Base-by-base conservation (phyloP, 345 rosid genomes). In the Lepidium didymum region DNA sequence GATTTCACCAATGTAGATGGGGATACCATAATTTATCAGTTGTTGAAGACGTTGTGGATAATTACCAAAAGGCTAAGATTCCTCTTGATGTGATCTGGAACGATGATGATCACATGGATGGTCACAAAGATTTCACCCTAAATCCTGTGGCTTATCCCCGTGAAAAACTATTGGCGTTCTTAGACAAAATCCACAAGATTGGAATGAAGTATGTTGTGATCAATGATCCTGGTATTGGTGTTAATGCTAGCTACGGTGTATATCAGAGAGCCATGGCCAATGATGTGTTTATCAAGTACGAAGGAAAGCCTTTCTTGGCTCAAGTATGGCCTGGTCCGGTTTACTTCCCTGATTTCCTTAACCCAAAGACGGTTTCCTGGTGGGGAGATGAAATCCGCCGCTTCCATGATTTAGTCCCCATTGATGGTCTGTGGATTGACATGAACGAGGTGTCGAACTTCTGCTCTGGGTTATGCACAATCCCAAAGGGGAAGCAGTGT, bases 271-370 rank as follows among this genome's bases (percentile, higher is more conserved):
- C 76, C 43, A 69, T 89, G 54, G 93, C 91, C 18, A 81, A 84
- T 7, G 96, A 91, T 44, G 93, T 94, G 49, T 94, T 94, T 72
- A 91, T 94, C 80, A 94, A 91, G 81, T 86, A 94, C 31, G 81
- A 80, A 5, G 97, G 96, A 10, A 84, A 91, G 70, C 93, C 93
- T 6, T 94, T 65, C 79, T 52, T 94, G 14, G 99, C 96, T 64
- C 99, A 94, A 80, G 99, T 91, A 13, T 94, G 97, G 99, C 99
- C 97, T 1, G 99, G 99, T 36, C 84, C 97, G 9, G 96, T 91
- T 38, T 63, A 94, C 69, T 94, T 94, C 63, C 99, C 99, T 21
- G 99, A 94, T 76, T 91, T 89, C 77, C 97, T 94, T 62, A 94
- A 91, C 78, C 99, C 96, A 0, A 94, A 81, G 61, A 89, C 97